Base-by-base conservation (phyloP, 192 early-diverging fungal species). In the Umbelopsis sp. region DNA sequence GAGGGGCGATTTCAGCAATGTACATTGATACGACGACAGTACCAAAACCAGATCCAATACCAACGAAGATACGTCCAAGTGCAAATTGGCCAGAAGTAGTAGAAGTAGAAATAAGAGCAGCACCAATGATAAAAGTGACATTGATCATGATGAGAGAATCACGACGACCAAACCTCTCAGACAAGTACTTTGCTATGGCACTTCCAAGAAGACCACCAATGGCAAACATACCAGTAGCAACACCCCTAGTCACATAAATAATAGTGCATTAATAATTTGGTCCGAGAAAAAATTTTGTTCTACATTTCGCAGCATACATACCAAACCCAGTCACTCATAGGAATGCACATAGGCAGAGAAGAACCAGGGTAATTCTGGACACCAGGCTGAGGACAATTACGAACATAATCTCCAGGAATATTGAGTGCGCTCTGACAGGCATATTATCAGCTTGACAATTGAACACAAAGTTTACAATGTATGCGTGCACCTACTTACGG, bases 161-260 rank as follows among this genome's bases (percentile, higher is more conserved):
- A 71, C 89, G 87, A 71, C 91, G 89, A 21, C 92, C 92, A 59
- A 83, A 86, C 49, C 71, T 66, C 70, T 86, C 76, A 32, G 89
- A 82, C 68, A 91, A 77, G n/a, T 76, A 72, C 41, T 86, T 88
- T 53, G 88, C 89, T n/a, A 83, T 71, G 31, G 92, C 74, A 29
- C 83, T 91, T 31, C 92, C 92, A 11, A 86, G 20, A n/a, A 92
- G 78, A 41, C 90, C 91, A 49, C 91, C 92, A 38, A 87, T 71
- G 14, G 87, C 83, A 67, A 80, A 87, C 76, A 85, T 82, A 69
- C 86, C 88, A 66, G 83, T 86, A 14, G 85, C 82, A 36, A 85
- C 74, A 31, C 88, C 88, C 88, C 88, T 77, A 43, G 69, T 17
- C 9, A 59, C 36, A 21, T 66, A 16, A 74, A 26, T 36, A 20